These are phyloP conservation scores for Nigrospora sphaerica DNA, from an alignment of 2,329 filamentous ascomycete species.

Conservation along the genomic window DNA sequence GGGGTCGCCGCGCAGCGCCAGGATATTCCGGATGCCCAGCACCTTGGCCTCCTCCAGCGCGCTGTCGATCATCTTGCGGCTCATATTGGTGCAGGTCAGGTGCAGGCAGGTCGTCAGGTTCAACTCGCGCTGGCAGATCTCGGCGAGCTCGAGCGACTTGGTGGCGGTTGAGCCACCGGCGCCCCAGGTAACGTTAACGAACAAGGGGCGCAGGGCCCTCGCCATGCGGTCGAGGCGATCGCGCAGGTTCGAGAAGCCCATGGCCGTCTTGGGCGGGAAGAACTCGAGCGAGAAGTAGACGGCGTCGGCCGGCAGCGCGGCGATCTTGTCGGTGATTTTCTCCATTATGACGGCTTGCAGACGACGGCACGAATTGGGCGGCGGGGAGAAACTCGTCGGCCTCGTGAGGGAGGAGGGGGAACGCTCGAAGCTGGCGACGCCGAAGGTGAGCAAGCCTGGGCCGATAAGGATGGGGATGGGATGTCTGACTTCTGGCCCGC, in stretches of 20 bases:
- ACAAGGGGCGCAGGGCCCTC: constrained; percentile 80
- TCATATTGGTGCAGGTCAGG: constrained; percentile 98
- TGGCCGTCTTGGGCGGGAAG: constrained; percentile 95
- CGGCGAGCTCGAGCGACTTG: constrained; percentile 89
- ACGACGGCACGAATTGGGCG: neutral
- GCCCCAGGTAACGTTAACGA: constrained; percentile 97
- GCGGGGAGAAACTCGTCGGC: no score
- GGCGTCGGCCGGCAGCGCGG: constrained; percentile 72
- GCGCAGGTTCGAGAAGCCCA: constrained; percentile 91
- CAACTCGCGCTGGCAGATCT: constrained; percentile 88
- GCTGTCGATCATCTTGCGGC: constrained; percentile 74
- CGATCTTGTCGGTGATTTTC: constrained; percentile 93
- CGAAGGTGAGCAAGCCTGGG: no score
- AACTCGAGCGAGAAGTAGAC: constrained; percentile 97
- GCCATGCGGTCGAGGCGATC: constrained; percentile 94
- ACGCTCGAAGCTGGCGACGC: no score
- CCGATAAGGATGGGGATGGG: no score
- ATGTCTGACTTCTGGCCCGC: no score
- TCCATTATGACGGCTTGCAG: constrained; percentile 46
- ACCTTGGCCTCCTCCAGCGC: constrained; percentile 86
- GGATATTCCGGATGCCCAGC: constrained; percentile 85
- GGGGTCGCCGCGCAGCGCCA: constrained; percentile 86
- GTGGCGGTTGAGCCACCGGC: constrained; percentile 86
- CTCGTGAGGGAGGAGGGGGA: no score
- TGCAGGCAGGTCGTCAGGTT: constrained; percentile 93